Evolutionary conservation across 768 basidiomycete genomes (phyloP).

Genomic region (Guyanaporus albipodus): DNA sequence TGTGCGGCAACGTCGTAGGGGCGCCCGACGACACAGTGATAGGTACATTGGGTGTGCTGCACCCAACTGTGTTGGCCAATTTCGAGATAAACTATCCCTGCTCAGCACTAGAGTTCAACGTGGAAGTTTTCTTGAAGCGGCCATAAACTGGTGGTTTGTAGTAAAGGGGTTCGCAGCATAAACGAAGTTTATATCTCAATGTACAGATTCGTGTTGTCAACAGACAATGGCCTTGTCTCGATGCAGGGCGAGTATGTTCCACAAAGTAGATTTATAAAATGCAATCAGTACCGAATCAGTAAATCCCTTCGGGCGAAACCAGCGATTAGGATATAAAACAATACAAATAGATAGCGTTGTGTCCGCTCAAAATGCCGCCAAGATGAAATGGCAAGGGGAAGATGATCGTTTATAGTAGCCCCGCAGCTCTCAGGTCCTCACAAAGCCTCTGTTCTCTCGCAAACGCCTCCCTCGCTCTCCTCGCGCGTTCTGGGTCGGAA

Average conservation of each 20-base stretch:
- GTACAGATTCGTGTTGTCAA: background rate
- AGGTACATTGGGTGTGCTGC: slow-evolving; percentile 89
- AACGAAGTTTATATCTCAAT: slow-evolving; percentile 2
- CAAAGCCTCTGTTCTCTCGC: slow-evolving; percentile 56
- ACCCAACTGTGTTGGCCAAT: slow-evolving; percentile 86
- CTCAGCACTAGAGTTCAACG: slow-evolving; percentile 88
- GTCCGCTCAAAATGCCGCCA: slow-evolving; percentile 1
- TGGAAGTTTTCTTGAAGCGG: slow-evolving; percentile 85
- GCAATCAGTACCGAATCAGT: slow-evolving; percentile 8
- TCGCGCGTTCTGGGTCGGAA: slow-evolving; percentile 44
- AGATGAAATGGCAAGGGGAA: slow-evolving; percentile 3
- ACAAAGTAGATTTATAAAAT: slow-evolving; percentile 9
- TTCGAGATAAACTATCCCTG: slow-evolving; percentile 96
- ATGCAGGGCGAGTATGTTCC: background rate
- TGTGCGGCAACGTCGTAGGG: slow-evolving; percentile 44
- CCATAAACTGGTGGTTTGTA: slow-evolving; percentile 6
- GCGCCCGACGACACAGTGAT: slow-evolving; percentile 61
- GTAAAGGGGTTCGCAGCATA: too few relatives aligned
- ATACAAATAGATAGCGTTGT: slow-evolving; percentile 4
- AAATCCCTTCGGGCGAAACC: background rate
- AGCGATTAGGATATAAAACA: slow-evolving; percentile 23
- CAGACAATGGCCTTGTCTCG: background rate
- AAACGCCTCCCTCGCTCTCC: slow-evolving; percentile 42
- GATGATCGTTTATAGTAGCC: slow-evolving; percentile 45
- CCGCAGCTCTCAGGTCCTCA: slow-evolving; percentile 58